These are phyloP conservation scores for Puccinia polysora DNA, from an alignment of 1,284 basidiomycete species.

Conservation along the genomic window DNA sequence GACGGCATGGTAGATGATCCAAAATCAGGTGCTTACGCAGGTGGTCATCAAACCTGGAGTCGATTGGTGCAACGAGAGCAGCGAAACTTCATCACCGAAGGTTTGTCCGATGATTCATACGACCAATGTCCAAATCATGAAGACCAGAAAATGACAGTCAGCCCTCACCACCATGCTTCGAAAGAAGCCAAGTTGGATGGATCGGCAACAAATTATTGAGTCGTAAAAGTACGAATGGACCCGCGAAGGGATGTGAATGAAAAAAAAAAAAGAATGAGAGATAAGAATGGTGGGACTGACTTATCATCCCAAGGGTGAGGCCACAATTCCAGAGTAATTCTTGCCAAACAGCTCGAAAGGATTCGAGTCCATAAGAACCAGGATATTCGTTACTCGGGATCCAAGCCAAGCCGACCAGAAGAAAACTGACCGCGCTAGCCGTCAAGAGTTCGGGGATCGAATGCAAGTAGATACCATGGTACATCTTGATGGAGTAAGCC, in stretches of 20 bases:
- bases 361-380: slow-evolving; percentile 12
- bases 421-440: slow-evolving; percentile 11
- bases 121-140: too few relatives aligned
- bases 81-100: too few relatives aligned
- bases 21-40: slow-evolving; percentile 16
- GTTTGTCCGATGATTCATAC: too few relatives aligned
- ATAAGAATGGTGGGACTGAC: slow-evolving; percentile 7
- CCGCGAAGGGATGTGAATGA: too few relatives aligned
- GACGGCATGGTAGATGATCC: not conserved
- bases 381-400: slow-evolving; percentile 21
- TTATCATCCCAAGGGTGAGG: not conserved
- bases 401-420: slow-evolving; percentile 29
- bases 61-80: slow-evolving; percentile 30
- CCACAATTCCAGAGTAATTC: slow-evolving; percentile 25
- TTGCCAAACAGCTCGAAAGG: slow-evolving; percentile 18
- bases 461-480: slow-evolving; percentile 15
- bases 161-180: too few relatives aligned
- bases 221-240: too few relatives aligned
- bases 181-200: too few relatives aligned
- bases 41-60: slow-evolving; percentile 36
- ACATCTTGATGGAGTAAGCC: slow-evolving; percentile 41
- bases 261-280: not conserved
- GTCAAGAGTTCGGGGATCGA: slow-evolving; percentile 25
- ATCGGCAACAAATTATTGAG: too few relatives aligned
- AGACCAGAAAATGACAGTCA: not conserved